Conservation (phyloP, 306 rosid genomes). For the Fragaria vesca region DNA sequence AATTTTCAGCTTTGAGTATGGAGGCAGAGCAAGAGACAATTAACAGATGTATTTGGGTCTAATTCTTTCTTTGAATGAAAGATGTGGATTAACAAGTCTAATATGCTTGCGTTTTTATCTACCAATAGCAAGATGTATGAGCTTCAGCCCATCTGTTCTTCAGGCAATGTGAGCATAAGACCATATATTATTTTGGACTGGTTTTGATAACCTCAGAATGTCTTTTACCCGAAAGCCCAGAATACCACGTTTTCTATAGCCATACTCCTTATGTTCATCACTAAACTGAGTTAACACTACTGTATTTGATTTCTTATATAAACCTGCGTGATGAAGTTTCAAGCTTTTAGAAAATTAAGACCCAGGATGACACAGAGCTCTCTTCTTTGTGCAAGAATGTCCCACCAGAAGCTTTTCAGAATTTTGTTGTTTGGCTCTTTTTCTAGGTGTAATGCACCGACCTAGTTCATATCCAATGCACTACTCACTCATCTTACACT, state of each 20-base stretch:
- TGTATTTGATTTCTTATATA: not conserved
- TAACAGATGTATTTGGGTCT: not conserved
- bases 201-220: not conserved
- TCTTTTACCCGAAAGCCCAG: not conserved
- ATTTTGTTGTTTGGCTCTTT: conserved; percentile 14
- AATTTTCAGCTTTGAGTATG: not conserved
- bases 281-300: not conserved
- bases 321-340: not conserved
- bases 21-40: not conserved
- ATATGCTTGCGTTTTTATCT: too few species aligned
- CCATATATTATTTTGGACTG: not conserved
- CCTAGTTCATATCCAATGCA: conserved; percentile 26
- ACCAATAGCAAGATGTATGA: not conserved
- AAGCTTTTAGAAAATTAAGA: not conserved
- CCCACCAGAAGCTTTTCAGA: conserved; percentile 30
- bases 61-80: not conserved
- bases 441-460: conserved; percentile 42
- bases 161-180: too few species aligned
- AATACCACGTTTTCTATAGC: not conserved
- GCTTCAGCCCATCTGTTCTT: too few species aligned
- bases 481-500: conserved; percentile 18
- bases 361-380: not conserved
- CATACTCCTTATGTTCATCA: not conserved
- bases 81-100: not conserved
- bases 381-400: not conserved